phyloP scores from a whole-genome alignment of 1,284 basidiomycete species.

The Moesziomyces parantarcticus region DNA sequence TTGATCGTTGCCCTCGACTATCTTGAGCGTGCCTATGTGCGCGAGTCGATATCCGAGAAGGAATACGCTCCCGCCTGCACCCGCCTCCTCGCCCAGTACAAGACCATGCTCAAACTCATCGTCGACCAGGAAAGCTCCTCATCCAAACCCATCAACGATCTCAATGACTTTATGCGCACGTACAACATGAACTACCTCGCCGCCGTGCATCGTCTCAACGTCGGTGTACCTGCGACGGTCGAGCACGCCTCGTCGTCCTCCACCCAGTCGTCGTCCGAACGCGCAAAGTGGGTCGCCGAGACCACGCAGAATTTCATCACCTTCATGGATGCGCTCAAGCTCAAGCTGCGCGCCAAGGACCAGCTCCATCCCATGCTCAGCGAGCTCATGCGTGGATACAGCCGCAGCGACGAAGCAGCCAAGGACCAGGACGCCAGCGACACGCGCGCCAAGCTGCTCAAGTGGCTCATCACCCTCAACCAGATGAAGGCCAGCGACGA shows the following conservation, averaged over 20 bases:
- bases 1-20: slow-evolving; percentile 92
- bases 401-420: slow-evolving; percentile 47
- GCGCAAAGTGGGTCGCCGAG: slow-evolving; percentile 97
- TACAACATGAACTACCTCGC: slow-evolving; percentile 97
- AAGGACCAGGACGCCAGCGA: slow-evolving; percentile 94
- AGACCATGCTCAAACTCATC: slow-evolving; percentile 93
- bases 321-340: slow-evolving; percentile 96
- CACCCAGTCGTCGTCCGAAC: slow-evolving; percentile 75
- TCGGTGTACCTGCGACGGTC: slow-evolving; percentile 95
- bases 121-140: slow-evolving; percentile 76
- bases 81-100: slow-evolving; percentile 90
- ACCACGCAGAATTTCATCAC: slow-evolving; percentile 96
- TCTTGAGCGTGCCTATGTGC: slow-evolving; percentile 92
- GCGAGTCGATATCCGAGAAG: slow-evolving; percentile 84
- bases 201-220: slow-evolving; percentile 85
- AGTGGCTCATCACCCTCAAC: slow-evolving; percentile 96
- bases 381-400: slow-evolving; percentile 83
- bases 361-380: slow-evolving; percentile 94
- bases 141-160: slow-evolving; percentile 45
- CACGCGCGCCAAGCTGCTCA: slow-evolving; percentile 88
- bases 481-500: slow-evolving; percentile 97
- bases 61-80: slow-evolving; percentile 98
- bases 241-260: slow-evolving; percentile 78
- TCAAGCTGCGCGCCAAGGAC: slow-evolving; percentile 92
- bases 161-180: slow-evolving; percentile 82